Percentiles rank a stretch among this genome's conserved stretches.
phyloP scores from a whole-genome alignment of 2,329 filamentous ascomycete species.

The Proliferodiscus dingleyae region DNA sequence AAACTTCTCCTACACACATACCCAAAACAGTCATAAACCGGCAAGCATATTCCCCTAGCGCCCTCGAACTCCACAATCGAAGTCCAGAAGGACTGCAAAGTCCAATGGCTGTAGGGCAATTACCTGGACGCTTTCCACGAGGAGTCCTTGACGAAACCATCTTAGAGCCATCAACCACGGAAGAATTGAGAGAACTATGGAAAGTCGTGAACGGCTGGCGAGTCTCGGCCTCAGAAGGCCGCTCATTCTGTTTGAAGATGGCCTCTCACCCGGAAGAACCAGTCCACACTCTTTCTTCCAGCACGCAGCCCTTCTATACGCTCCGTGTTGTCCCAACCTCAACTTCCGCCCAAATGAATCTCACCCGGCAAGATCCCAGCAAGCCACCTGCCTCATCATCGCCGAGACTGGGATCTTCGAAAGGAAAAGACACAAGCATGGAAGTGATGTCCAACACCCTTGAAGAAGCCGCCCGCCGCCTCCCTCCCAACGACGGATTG shows the following conservation, averaged over 20 bases:
- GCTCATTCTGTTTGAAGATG: conserved; percentile 55
- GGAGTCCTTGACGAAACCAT: conserved; percentile 26
- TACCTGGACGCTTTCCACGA: conserved; percentile 25
- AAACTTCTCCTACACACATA: conserved; percentile 58
- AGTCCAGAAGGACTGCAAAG: conserved; percentile 26
- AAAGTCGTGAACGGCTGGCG: conserved; percentile 66
- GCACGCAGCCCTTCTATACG: conserved; percentile 61
- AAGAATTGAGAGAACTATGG: conserved; percentile 62
- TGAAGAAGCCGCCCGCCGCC: conserved; percentile 48
- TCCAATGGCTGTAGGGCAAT: conserved; percentile 22
- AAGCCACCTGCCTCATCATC: conserved; percentile 36
- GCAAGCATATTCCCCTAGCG: conserved; percentile 48
- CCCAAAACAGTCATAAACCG: conserved; percentile 62
- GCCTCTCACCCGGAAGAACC: conserved; percentile 54
- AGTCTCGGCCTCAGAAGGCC: conserved; percentile 53
- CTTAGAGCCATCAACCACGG: conserved; percentile 37
- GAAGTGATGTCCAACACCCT: conserved; percentile 55
- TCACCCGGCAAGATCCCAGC: conserved; percentile 55
- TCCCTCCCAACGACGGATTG: conserved; percentile 55
- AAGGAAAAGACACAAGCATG: conserved; percentile 17
- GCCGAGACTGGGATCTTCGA: conserved; percentile 18
- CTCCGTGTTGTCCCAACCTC: conserved; percentile 61
- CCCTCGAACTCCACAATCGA: conserved; percentile 16
- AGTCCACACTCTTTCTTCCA: conserved; percentile 61
- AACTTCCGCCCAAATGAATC: conserved; percentile 54